Base-by-base conservation (phyloP, 495 filamentous ascomycete species). In the Jackrogersella minutella region DNA sequence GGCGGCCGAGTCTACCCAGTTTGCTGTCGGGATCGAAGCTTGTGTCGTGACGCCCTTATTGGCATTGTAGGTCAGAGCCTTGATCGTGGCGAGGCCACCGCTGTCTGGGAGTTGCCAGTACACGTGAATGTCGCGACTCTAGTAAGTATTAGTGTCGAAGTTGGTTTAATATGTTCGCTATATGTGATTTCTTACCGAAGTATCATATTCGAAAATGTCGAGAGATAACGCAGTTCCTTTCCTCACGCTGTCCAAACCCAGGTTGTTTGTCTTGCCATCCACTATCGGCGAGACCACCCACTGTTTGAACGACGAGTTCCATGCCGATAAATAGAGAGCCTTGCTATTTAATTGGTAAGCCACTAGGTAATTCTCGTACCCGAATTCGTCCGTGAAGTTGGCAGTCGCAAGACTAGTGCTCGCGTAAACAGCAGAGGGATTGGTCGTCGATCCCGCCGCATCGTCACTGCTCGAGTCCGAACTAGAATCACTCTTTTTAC, bases 281-380 rank as follows among this genome's bases (percentile, higher is more conserved):
- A 66, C 58, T 34, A 74, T 28, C 11, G 60, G 62, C 37, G 72
- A 72, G 16, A 53, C 69, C 4, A 72, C 57, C 72, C 72, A 74
- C 9, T 54, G 56, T 13, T 60, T 61, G 6, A 58, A 44, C 6
- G 64, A 70, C 30, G 72, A 65, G 44, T 72, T 74, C 66, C 65
- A 74, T 9, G 72, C 58, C 0, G 72, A 74, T 8, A 74, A 16
- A 16, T 66, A 61, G 10, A 74, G 63, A 6, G 66, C 68, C 8
- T 47, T 63, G n/a, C 72, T 71, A 28, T 66, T 72, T 51, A 74
- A 47, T 49, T 74, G 72, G 61, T 72, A 74, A 5, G 39, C 60
- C 2, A 74, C 34, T 24, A 74, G 28, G 33, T 63, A 70, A 17
- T 70, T 74, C 7, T 70, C 63, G 31, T 72, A 43, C 24, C 66